Conservation (phyloP, 2,329 filamentous ascomycete species). For the Tolypocladium amazonense region DNA sequence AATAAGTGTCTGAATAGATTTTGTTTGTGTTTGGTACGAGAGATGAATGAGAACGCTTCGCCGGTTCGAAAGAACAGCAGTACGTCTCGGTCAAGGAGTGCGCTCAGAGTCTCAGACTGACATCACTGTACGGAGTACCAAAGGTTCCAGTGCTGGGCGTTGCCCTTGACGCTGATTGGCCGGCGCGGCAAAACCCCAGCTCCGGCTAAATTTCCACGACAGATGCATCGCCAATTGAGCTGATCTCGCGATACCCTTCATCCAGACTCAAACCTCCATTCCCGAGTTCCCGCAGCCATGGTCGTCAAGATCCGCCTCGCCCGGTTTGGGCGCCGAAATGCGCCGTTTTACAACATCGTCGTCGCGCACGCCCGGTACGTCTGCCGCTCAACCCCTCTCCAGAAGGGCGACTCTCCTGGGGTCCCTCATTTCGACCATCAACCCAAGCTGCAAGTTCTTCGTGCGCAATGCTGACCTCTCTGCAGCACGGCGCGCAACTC, state of each 20-base stretch:
- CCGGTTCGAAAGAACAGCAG: background rate
- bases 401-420: background rate
- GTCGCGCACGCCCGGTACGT: slow-evolving; percentile 80
- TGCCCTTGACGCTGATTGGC: slow-evolving; percentile 6
- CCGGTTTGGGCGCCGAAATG: slow-evolving; percentile 79
- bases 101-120: too few relatives aligned
- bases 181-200: slow-evolving; percentile 24
- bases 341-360: slow-evolving; percentile 97
- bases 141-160: background rate
- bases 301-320: slow-evolving; percentile 89
- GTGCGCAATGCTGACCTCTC: background rate
- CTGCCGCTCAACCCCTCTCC: background rate
- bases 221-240: background rate
- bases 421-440: background rate
- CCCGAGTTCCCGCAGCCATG: slow-evolving; percentile 40
- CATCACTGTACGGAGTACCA: background rate
- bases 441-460: background rate
- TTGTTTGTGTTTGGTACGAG: background rate
- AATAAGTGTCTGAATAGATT: background rate
- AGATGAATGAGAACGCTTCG: background rate
- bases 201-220: slow-evolving; percentile 16
- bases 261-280: background rate
- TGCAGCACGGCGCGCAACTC: slow-evolving; percentile 72
- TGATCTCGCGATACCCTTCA: background rate
- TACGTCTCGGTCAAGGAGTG: background rate